These are phyloP conservation scores for Lizonia empirigonia DNA, from an alignment of 2,329 filamentous ascomycete genomes.

Conservation along the genomic window DNA sequence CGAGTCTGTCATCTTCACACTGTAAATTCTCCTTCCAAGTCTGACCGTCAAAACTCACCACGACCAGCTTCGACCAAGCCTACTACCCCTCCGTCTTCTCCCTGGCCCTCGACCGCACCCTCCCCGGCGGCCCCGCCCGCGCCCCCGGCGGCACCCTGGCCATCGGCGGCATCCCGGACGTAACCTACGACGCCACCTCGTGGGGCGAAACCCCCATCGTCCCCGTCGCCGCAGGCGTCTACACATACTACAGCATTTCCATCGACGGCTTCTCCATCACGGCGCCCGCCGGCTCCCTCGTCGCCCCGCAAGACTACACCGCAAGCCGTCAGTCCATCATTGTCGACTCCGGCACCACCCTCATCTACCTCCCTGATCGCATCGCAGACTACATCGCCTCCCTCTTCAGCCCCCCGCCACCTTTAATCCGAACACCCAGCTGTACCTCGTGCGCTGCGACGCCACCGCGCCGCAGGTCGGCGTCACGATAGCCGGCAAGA, in stretches of 20 bases:
- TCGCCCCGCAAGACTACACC: constrained; percentile 1
- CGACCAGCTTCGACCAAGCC: constrained; percentile 8
- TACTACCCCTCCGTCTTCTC: constrained; percentile 29
- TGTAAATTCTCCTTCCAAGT: constrained; percentile 26
- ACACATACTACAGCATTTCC: constrained; percentile 34
- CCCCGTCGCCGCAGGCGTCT: constrained; percentile 18
- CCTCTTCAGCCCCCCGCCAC: constrained; percentile 29
- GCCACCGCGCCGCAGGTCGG: constrained; percentile 28
- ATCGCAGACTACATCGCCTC: constrained; percentile 27
- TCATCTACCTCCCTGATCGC: constrained; percentile 30
- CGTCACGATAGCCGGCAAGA: constrained; percentile 20
- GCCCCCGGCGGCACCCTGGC: constrained; percentile 34
- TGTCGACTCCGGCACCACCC: constrained; percentile 34
- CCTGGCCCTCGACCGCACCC: constrained; percentile 33
- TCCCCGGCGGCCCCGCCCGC: constrained; percentile 9
- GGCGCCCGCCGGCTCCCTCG: constrained; percentile 5
- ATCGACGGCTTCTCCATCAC: constrained; percentile 34
- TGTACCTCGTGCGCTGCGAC: constrained; percentile 24
- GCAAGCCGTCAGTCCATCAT: constrained; percentile 21
- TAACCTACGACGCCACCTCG: constrained; percentile 22
- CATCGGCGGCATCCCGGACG: constrained; percentile 37
- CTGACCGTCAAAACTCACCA: background rate
- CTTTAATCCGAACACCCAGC: constrained; percentile 8
- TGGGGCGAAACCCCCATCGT: constrained; percentile 25
- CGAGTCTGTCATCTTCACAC: constrained; percentile 28